A percentile compares a stretch with the other conserved stretches of the same genome.
These are phyloP conservation scores for Iberis amara DNA, from an alignment of 441 rosid genomes.

Conservation along the genomic window DNA sequence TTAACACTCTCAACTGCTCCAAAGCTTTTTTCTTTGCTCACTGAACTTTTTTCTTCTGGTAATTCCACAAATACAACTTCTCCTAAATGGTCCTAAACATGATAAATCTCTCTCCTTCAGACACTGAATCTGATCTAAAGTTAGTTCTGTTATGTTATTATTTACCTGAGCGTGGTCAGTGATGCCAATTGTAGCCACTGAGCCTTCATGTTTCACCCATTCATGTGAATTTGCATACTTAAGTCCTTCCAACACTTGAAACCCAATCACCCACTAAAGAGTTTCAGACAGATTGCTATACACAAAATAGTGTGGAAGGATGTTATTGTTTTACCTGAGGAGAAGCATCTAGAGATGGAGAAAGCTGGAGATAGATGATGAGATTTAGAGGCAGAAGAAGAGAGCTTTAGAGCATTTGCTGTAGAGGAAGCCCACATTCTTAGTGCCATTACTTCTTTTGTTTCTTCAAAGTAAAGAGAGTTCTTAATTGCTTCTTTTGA, in stretches of 20 bases:
- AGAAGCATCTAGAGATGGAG: slow-evolving; percentile 81
- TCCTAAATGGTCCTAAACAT: too few relatives aligned
- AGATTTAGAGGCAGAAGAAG: slow-evolving; percentile 35
- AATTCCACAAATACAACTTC: too few relatives aligned
- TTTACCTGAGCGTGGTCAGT: too few relatives aligned
- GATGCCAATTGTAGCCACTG: slow-evolving; percentile 39
- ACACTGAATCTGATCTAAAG: too few relatives aligned
- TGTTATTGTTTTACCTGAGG: slow-evolving; percentile 45
- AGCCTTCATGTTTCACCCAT: slow-evolving; percentile 90
- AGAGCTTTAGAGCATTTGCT: slow-evolving; percentile 73
- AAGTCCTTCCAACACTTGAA: slow-evolving; percentile 74
- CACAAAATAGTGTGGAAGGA: slow-evolving; percentile 4
- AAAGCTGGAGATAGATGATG: slow-evolving; percentile 40
- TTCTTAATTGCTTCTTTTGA: slow-evolving; percentile 17
- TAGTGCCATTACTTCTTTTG: slow-evolving; percentile 56
- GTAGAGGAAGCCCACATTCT: slow-evolving; percentile 97
- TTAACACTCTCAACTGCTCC: too few relatives aligned
- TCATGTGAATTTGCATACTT: slow-evolving; percentile 89
- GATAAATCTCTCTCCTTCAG: too few relatives aligned
- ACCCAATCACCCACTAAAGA: slow-evolving; percentile 18
- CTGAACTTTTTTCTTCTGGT: too few relatives aligned
- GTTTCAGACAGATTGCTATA: slow-evolving; percentile 6
- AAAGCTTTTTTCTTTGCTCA: too few relatives aligned
- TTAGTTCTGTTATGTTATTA: too few relatives aligned
- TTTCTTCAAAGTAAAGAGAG: slow-evolving; percentile 5